These are phyloP conservation scores for Hibiscus syriacus DNA, from an alignment of 345 rosid species.

Conservation along the genomic window DNA sequence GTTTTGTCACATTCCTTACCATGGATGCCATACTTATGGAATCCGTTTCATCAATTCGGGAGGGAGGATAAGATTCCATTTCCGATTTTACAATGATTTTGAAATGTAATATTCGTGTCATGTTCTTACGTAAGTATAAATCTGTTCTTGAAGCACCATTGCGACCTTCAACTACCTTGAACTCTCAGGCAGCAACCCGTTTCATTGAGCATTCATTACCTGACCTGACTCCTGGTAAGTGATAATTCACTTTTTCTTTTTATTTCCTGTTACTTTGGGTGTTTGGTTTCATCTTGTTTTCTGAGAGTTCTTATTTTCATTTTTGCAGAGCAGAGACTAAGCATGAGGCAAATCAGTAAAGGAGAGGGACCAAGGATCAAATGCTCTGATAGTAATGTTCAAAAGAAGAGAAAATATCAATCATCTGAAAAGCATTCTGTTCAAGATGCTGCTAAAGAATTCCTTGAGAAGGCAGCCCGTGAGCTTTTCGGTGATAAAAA, in stretches of 20 bases:
- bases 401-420: conserved; percentile 65
- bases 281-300: conserved; percentile 6
- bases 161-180: conserved; percentile 66
- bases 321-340: conserved; percentile 61
- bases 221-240: conserved; percentile 69
- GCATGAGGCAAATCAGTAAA: conserved; percentile 58
- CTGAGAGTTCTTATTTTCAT: not conserved
- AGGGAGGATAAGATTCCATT: not conserved
- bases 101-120: not conserved
- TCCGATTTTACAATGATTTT: not conserved
- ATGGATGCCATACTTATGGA: not conserved
- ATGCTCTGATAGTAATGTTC: conserved; percentile 31
- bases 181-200: conserved; percentile 79
- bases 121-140: not conserved
- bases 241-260: not conserved
- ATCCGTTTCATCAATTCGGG: not conserved
- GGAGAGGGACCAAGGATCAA: conserved; percentile 51
- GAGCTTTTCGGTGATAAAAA: conserved; percentile 59
- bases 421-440: conserved; percentile 54
- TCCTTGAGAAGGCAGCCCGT: conserved; percentile 85
- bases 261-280: not conserved
- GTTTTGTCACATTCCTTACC: not conserved
- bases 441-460: conserved; percentile 68
- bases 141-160: conserved; percentile 50
- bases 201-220: conserved; percentile 87